phyloP scores from a whole-genome alignment of 805 yeast genomes.

The Candida maesae region DNA sequence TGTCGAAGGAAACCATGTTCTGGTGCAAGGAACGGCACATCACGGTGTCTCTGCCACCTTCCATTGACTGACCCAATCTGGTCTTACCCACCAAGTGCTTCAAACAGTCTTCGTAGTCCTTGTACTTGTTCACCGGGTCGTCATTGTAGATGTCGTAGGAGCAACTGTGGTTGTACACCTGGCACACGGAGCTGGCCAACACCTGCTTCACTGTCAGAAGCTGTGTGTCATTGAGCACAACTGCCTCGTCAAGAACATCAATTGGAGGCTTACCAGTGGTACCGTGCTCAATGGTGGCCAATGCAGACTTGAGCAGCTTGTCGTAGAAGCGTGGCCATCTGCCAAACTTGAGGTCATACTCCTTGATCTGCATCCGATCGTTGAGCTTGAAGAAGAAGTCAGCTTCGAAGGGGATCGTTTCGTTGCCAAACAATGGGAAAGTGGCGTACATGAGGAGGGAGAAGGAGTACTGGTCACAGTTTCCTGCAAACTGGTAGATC shows the following conservation, averaged over 20 bases:
- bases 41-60: constrained; percentile 27
- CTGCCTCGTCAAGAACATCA: too few species aligned
- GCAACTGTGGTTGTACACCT: not conserved
- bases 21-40: constrained; percentile 27
- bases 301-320: constrained; percentile 8
- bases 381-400: constrained; percentile 16
- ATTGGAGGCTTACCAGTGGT: too few species aligned
- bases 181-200: not conserved
- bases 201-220: not conserved
- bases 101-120: not conserved
- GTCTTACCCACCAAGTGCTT: not conserved
- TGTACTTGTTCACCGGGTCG: not conserved
- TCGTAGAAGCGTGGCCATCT: constrained; percentile 14
- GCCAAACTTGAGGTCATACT: constrained; percentile 22
- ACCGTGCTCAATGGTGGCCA: too few species aligned
- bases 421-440: constrained; percentile 12
- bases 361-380: constrained; percentile 10
- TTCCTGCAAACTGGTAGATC: constrained; percentile 14
- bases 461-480: constrained; percentile 13
- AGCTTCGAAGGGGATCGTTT: constrained; percentile 19
- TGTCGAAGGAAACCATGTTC: constrained; percentile 24
- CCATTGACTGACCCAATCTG: constrained; percentile 21
- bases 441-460: constrained; percentile 14
- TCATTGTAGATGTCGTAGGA: not conserved
- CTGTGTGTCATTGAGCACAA: too few species aligned